These are phyloP conservation scores for Biscogniauxia sp. DNA, from an alignment of 2,329 filamentous ascomycete species.

Conservation along the genomic window DNA sequence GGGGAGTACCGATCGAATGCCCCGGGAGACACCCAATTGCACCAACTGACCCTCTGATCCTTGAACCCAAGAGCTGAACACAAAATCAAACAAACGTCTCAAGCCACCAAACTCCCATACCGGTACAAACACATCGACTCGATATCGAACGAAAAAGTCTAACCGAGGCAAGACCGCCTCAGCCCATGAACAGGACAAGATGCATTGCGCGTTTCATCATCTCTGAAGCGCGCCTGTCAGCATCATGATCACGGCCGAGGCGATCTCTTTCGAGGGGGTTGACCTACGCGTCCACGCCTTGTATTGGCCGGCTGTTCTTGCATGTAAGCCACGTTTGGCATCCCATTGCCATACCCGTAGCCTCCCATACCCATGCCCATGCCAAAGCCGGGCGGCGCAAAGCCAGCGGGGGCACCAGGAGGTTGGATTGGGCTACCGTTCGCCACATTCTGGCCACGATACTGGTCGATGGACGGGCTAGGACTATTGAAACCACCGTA, in stretches of 20 bases:
- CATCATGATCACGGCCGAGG: conserved; percentile 28
- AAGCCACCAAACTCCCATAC: conserved; percentile 26
- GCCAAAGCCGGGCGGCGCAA: conserved; percentile 33
- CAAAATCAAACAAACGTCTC: conserved; percentile 20
- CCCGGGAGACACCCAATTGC: not conserved
- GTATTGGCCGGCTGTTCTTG: conserved; percentile 55
- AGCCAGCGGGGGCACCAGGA: conserved; percentile 33
- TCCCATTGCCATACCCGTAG: conserved; percentile 42
- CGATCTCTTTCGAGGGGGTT: conserved; percentile 35
- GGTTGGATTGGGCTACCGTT: conserved; percentile 53
- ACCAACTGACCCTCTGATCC: not conserved
- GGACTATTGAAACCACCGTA: conserved; percentile 52
- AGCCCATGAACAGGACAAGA: conserved; percentile 11
- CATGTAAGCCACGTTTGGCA: conserved; percentile 53
- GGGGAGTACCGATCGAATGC: conserved; percentile 9
- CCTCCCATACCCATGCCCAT: conserved; percentile 33
- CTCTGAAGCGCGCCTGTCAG: conserved; percentile 30
- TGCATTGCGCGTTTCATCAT: conserved; percentile 20
- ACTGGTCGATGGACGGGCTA: conserved; percentile 53
- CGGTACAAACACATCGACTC: conserved; percentile 19
- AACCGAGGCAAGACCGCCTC: conserved; percentile 9
- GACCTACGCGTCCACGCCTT: conserved; percentile 58
- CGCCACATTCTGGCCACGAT: conserved; percentile 49
- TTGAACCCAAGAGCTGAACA: conserved; percentile 8
- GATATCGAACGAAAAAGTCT: conserved; percentile 13